Base-by-base conservation (phyloP, 106 monocot genomes). In the Agapanthus africanus region DNA sequence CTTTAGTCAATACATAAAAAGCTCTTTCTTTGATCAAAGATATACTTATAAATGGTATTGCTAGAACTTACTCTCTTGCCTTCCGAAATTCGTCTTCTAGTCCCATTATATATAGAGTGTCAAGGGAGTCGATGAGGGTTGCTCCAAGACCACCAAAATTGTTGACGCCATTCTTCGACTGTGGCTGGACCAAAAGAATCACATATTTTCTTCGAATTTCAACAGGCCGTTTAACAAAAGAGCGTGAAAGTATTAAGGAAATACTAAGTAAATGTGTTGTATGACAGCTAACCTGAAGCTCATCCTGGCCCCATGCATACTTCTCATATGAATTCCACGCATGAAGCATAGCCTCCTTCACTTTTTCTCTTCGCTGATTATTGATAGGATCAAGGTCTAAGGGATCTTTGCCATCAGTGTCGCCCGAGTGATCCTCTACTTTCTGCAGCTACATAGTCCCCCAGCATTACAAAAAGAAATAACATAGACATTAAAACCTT, bases 91-190 rank as follows among this genome's bases (percentile, higher is more conserved):
- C 80, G 62, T 91, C 88, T 28, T 91, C 49, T 25, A 95, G 73
- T 70, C 88, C 95, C 95, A 95, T 95, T 70, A 95, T 95, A 69
- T 88, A 95, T 56, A 95, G 73, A 59, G 90, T 85, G 62, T 90
- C 90, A 59, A 95, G 88, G 23, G 95, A 91, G 71, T 95, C 95
- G 18, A 95, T 70, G 59, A 95, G 71, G 10, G 95, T 95, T 70
- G 95, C 95, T 39, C 95, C 95, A 74, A 95, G 83, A 54, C 91
- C 95, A 66, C 95, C 95, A 82, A 95, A 95, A 76, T 88, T 95
- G 70, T 95, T 76, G 16, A 88, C 76, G 40, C 95, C 95, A 74
- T 76, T 84, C 77, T 77, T 95, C 40, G 95, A 75, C 72, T 88
- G 88, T 46, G 95, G 95, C 95, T 95, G 88, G 40, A 16, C 54